Evolutionary conservation across 1,139 yeast species (phyloP), one percentile per base, ranked within the genome.

Genomic region (Pneumocystis canis): DNA sequence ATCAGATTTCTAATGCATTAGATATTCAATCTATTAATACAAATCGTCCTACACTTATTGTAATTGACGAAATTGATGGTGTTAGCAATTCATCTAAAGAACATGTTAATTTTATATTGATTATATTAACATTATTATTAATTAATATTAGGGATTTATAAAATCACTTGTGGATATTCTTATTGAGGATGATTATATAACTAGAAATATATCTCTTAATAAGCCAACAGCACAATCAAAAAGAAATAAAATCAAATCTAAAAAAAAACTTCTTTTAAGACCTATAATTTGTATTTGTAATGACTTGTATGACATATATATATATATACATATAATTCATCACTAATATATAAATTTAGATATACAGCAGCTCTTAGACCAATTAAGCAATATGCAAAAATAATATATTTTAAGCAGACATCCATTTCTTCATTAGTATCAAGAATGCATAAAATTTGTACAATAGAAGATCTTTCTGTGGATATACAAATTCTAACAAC

Each of bases 211-310:
- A 61, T 62, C 61, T 61, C 62, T 68, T 41, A 65, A 71, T 60
- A 57, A 58, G 3, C 60, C 65, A 7, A 66, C 60, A 39, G 66
- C 68, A 63, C 66, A 68, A 63, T 69, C 68, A 57, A 67, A 72
- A 65, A 69, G 71, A 68, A 72, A 69, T 58, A 64, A 66, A 31
- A 61, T 69, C 71, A 72, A 66, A 62, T 71, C 69, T 66, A 47
- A 47, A 18, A 47, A 47, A 25, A 78, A 77, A 58, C 74, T 84
- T 3, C 73, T 90, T 60, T 77, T 80, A 68, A 78, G 98, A 67
- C 98, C 98, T 0, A 89, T 92, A 28, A 87, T 92, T 63, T 92
- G 96, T 61, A 82, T 92, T 64, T 95, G 97, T 71, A 92, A 92
- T 72, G 96, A 92, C 70, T 79, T 85, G 0, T 90, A 86, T 71